These are phyloP conservation scores for Candida sanyaensis DNA, from an alignment of 1,139 yeast genomes.

Conservation along the genomic window DNA sequence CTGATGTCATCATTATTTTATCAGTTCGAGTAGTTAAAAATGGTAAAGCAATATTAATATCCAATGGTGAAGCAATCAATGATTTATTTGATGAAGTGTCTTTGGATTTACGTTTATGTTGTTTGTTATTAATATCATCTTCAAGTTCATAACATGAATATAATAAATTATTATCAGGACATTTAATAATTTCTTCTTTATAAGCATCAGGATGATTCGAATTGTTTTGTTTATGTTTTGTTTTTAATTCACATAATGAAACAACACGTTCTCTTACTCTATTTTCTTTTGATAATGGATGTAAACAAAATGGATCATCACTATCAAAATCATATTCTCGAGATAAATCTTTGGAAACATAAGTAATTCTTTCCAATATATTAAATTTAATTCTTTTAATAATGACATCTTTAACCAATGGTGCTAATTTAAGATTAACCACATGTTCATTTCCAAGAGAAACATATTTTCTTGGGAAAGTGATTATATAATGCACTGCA, in stretches of 20 bases:
- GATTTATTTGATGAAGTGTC: constrained; percentile 13
- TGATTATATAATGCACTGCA: constrained; percentile 72
- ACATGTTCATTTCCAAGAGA: constrained; percentile 67
- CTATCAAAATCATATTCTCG: constrained; percentile 60
- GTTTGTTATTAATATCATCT: constrained; percentile 12
- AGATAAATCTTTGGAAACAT: constrained; percentile 55
- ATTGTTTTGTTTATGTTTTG: constrained; percentile 42
- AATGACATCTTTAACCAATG: constrained; percentile 65
- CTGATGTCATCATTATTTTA: constrained; percentile 28
- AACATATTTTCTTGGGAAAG: constrained; percentile 74
- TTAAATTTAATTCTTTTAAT: constrained; percentile 74
- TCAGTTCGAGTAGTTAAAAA: constrained; percentile 45
- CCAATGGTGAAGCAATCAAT: constrained; percentile 48
- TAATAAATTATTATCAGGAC: constrained; percentile 60
- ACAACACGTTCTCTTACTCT: constrained; percentile 54
- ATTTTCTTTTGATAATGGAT: constrained; percentile 21
- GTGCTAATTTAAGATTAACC: constrained; percentile 68
- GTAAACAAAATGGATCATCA: constrained; percentile 40
- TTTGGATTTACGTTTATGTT: constrained; percentile 16
- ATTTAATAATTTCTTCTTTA: constrained; percentile 62
- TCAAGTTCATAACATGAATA: constrained; percentile 55
- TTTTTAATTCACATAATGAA: constrained; percentile 62
- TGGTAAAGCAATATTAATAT: constrained; percentile 48
- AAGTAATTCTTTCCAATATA: constrained; percentile 71
- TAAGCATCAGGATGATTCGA: constrained; percentile 29